A percentile compares a stretch with the other conserved stretches of the same genome.
These are phyloP conservation scores for Amanita rimosa DNA, from an alignment of 768 basidiomycete species.

Conservation along the genomic window DNA sequence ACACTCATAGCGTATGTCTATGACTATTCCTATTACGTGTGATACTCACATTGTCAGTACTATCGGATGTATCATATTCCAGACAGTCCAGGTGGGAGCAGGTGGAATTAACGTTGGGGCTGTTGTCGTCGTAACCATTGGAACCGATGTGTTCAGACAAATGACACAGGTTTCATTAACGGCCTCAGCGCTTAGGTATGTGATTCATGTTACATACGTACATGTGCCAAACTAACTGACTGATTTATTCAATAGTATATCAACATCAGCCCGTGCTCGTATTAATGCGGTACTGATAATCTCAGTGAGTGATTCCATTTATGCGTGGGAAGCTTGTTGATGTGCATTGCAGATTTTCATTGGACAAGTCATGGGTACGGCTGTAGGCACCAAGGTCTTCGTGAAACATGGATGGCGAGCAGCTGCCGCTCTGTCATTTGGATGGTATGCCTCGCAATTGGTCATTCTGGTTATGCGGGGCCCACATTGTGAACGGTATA, in stretches of 20 bases:
- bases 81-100: slow-evolving; percentile 55
- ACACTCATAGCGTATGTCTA: slow-evolving; percentile 25
- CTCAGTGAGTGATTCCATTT: slow-evolving; percentile 29
- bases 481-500: slow-evolving; percentile 45
- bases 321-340: neutral
- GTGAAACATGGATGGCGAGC: slow-evolving; percentile 61
- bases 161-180: slow-evolving; percentile 58
- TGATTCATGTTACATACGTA: neutral
- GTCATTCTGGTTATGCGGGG: slow-evolving; percentile 52
- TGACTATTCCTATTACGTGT: neutral
- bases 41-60: slow-evolving; percentile 20
- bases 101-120: slow-evolving; percentile 63
- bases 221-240: slow-evolving; percentile 7
- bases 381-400: slow-evolving; percentile 64
- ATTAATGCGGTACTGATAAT: slow-evolving; percentile 71
- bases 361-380: slow-evolving; percentile 77
- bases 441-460: slow-evolving; percentile 44
- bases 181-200: slow-evolving; percentile 46
- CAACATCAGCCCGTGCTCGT: slow-evolving; percentile 44
- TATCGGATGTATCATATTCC: slow-evolving; percentile 34
- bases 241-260: slow-evolving; percentile 21
- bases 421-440: slow-evolving; percentile 49
- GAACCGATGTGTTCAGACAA: slow-evolving; percentile 69
- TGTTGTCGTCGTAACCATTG: slow-evolving; percentile 57
- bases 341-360: slow-evolving; percentile 39